Evolutionary conservation across 1,284 basidiomycete species (phyloP), one percentile per base, ranked within the genome.

Genomic region (Malassezia cuniculi): DNA sequence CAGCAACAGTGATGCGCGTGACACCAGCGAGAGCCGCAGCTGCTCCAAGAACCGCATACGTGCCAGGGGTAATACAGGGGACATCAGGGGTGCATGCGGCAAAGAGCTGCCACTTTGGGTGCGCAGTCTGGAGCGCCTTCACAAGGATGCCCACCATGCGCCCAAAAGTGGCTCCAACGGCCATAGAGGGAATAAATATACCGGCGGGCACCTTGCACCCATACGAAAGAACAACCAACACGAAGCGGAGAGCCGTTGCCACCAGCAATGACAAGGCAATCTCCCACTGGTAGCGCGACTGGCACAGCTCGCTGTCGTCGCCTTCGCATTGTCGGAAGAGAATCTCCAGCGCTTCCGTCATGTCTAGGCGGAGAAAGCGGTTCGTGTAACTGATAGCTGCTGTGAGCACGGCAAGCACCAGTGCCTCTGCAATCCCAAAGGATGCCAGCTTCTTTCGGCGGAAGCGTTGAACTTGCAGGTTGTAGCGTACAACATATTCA

Each of bases 41-140:
- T 5, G 52, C 51, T 20, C 54, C 46, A 22, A 52, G 41, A 44
- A 52, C 40, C n/a, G 49, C 34, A 32, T 39, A 55, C 27, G 90
- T 97, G 10, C 93, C 93, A 0, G 93, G 93, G 0, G 90, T 95
- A 59, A 99, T 97, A 61, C 93, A 99, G 0, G 87, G 87, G 10
- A 82, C 76, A 63, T 95, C 85, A 1, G 86, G 86, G 20, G 78
- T 76, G 64, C 93, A 99, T 22, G 81, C 78, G 0, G 82, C 78
- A 61, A 97, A 97, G 47, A 89, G 81, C 30, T 72, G 73, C 66
- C 73, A 77, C 60, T 85, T 81, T 38, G 81, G 56, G 69, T 78
- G 82, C 1, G 85, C 75, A 34, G 85, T 90, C 66, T 94, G 80
- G 66, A 94, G 72, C 0, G 89, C 87, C 65, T 90, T 84, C 68